These are phyloP conservation scores for Boletus subparvulus DNA, from an alignment of 768 basidiomycete species.

Conservation along the genomic window DNA sequence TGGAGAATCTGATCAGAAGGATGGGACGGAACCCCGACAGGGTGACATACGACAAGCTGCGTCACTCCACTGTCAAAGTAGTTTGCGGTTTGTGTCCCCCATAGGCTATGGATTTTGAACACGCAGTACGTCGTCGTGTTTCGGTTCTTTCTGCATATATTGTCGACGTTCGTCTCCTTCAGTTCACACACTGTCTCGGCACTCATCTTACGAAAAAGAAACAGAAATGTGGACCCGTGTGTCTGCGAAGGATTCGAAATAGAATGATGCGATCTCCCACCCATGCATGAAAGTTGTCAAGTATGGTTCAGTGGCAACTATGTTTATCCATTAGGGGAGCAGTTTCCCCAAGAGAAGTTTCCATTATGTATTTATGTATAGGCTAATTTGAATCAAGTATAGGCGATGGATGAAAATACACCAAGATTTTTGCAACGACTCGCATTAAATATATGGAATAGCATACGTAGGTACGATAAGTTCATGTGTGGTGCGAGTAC, in stretches of 20 bases:
- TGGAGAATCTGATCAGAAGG: slow-evolving; percentile 10
- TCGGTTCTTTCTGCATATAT: neutral
- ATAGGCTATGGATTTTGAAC: slow-evolving; percentile 4
- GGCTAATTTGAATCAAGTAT: slow-evolving; percentile 5
- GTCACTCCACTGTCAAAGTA: slow-evolving; percentile 4
- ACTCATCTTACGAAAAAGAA: neutral
- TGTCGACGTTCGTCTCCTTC: neutral
- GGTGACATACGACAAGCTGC: neutral
- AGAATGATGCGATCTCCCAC: neutral
- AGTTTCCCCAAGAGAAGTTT: neutral
- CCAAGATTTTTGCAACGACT: slow-evolving; percentile 7
- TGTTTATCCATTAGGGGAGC: neutral
- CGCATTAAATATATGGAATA: slow-evolving; percentile 2
- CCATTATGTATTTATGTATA: slow-evolving; percentile 17
- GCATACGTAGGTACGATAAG: slow-evolving; percentile 3
- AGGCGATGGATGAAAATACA: neutral
- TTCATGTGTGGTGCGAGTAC: slow-evolving; percentile 4
- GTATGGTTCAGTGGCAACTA: too few species aligned
- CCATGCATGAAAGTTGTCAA: neutral
- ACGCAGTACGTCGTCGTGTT: slow-evolving; percentile 2
- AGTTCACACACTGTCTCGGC: slow-evolving; percentile 10
- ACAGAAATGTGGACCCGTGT: slow-evolving; percentile 6
- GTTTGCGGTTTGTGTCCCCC: slow-evolving; percentile 6
- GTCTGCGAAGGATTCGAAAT: neutral
- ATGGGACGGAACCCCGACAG: slow-evolving; percentile 6